Evolutionary conservation across 2,329 filamentous ascomycete species (phyloP), one percentile per base, ranked within the genome.

Genomic region (Verticillium longisporum): DNA sequence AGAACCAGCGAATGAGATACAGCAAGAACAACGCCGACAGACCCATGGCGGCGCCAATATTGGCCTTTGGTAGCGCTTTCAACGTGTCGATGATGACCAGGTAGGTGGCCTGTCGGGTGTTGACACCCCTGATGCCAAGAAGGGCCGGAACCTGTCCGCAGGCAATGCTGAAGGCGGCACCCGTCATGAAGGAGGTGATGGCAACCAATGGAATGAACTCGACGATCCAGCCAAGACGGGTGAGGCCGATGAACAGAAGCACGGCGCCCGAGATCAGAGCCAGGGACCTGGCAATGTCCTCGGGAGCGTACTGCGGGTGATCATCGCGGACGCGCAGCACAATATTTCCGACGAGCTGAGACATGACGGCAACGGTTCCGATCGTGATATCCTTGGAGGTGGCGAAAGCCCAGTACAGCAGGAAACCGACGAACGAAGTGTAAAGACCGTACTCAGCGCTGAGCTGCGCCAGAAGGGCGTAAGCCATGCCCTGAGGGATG

Each of bases 321-420:
- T 65, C 61, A 4, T 70, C 69, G 15, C 73, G 68, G 34, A 82
- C 74, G 15, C 73, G 69, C 37, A 69, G 66, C 26, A 81, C 69
- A 55, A 80, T 75, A 64, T 80, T 78, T 15, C 80, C 80, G 11
- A 81, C 78, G 6, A 83, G 75, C 26, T 80, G 75, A 6, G 80
- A 82, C 59, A 80, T 80, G 41, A 83, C 77, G 14, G 80, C 80
- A 21, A 65, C 64, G 36, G 64, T 64, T 32, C 90, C 90, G 61
- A 93, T 92, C 10, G 90, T 91, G 70, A 94, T 92, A 71, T 94
- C 90, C 69, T 92, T 93, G 7, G 90, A 93, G 0, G 90, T 93
- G 38, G 89, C 90, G 70, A 93, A 93, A 61, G 91, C 83, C 89
- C 90, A 93, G 75, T 94, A 94, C 59, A 92, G 80, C 59, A 91